Conservation (phyloP, 352 stramenopile genomes). For the Phytophthora fragariaefolia region DNA sequence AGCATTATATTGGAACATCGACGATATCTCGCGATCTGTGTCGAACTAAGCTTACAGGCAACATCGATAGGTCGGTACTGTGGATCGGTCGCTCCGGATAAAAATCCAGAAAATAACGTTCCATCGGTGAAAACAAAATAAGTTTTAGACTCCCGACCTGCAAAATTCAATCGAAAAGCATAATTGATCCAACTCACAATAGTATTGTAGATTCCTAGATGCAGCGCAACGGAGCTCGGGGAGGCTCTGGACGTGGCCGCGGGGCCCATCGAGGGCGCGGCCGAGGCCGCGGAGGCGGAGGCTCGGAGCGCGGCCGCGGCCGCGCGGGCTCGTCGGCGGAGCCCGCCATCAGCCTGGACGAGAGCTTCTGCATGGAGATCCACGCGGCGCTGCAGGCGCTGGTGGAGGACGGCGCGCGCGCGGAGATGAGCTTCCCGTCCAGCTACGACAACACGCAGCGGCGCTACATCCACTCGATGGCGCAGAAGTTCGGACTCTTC, state of each 20-base stretch:
- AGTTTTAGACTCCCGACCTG: too few relatives aligned
- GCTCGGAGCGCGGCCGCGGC: conserved; percentile 1
- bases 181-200: too few relatives aligned
- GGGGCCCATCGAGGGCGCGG: conserved; percentile 10
- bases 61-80: too few relatives aligned
- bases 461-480: conserved; percentile 81
- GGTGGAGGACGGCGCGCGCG: conserved; percentile 58
- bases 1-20: too few relatives aligned
- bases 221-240: conserved; percentile 12
- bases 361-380: conserved; percentile 78
- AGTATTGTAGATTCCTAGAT: too few relatives aligned
- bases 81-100: too few relatives aligned
- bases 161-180: too few relatives aligned
- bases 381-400: conserved; percentile 66
- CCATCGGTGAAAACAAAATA: too few relatives aligned
- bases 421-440: conserved; percentile 72
- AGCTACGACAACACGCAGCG: conserved; percentile 81
- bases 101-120: too few relatives aligned
- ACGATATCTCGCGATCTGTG: too few relatives aligned
- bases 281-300: conserved; percentile 10
- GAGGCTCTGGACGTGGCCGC: background rate
- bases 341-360: conserved; percentile 60
- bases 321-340: conserved; percentile 13
- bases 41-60: too few relatives aligned
- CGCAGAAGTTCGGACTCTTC: conserved; percentile 83